Evolutionary conservation across 345 rosid species (phyloP).

Genomic region (Salix dunnii): DNA sequence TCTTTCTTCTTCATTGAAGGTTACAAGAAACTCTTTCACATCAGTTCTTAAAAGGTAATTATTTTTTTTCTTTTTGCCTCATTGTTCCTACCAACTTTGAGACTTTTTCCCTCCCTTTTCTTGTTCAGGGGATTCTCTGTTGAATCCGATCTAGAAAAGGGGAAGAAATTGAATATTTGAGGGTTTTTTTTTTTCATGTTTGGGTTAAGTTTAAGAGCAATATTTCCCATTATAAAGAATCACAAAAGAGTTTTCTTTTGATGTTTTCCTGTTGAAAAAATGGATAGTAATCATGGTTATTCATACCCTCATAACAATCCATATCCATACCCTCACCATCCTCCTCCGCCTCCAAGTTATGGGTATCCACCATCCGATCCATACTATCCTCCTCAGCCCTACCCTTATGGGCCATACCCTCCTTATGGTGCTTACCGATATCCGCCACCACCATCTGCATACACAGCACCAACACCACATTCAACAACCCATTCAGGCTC

Average conservation of each 20-base stretch:
- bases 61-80: not conserved
- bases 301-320: conserved; percentile 47
- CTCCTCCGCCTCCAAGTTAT: conserved; percentile 28
- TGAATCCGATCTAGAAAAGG: not conserved
- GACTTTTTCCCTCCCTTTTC: not conserved
- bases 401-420: conserved; percentile 18
- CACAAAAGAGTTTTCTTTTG: not conserved
- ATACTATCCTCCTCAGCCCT: conserved; percentile 36
- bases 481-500: conserved; percentile 18
- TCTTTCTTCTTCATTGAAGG: conserved; percentile 1
- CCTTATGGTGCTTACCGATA: not conserved
- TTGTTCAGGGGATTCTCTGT: not conserved
- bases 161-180: not conserved
- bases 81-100: not conserved
- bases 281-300: conserved; percentile 1
- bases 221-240: not conserved
- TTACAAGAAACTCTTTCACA: not conserved
- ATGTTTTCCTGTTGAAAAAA: not conserved
- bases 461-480: conserved; percentile 16
- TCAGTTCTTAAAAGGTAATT: conserved; percentile 2
- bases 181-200: not conserved
- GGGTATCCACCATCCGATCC: conserved; percentile 59
- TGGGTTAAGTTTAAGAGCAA: not conserved
- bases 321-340: conserved; percentile 34
- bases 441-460: not conserved